These are phyloP conservation scores for Lenzites betulinus DNA, from an alignment of 768 basidiomycete species.

Conservation along the genomic window DNA sequence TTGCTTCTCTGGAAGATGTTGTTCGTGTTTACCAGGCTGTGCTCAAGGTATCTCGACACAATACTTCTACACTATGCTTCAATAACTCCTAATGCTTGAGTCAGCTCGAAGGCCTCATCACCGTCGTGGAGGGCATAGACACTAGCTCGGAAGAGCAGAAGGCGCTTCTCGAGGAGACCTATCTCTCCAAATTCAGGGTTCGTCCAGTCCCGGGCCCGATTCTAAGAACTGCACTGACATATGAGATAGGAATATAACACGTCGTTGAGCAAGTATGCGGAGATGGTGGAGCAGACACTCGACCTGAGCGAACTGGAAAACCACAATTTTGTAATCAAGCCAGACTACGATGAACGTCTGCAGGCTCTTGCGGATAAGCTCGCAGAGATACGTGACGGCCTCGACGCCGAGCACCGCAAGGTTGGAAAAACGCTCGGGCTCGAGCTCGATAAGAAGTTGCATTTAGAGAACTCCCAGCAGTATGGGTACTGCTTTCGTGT, in stretches of 20 bases:
- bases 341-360: constrained; percentile 83
- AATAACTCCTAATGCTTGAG: neutral
- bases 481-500: constrained; percentile 94
- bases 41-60: constrained; percentile 54
- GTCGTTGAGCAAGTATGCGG: constrained; percentile 74
- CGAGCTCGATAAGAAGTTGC: constrained; percentile 93
- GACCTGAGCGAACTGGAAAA: constrained; percentile 84
- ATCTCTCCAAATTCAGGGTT: constrained; percentile 64
- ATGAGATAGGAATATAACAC: constrained; percentile 55
- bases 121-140: constrained; percentile 54
- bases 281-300: constrained; percentile 96
- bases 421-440: constrained; percentile 73
- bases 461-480: constrained; percentile 86
- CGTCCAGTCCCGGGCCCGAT: constrained; percentile 17
- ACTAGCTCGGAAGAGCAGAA: constrained; percentile 48
- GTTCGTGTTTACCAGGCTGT: constrained; percentile 95
- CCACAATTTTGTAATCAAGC: constrained; percentile 90
- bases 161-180: constrained; percentile 66
- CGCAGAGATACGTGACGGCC: constrained; percentile 67
- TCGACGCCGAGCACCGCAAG: constrained; percentile 78
- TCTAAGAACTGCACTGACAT: neutral
- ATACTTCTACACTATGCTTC: too few relatives aligned
- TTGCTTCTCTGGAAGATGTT: constrained; percentile 90
- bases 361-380: constrained; percentile 69
- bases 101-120: constrained; percentile 77